Percentiles rank a stretch among this genome's conserved stretches.
These are phyloP conservation scores for Pseudocercospora eumusae DNA, from an alignment of 2,329 filamentous ascomycete genomes.

Conservation along the genomic window DNA sequence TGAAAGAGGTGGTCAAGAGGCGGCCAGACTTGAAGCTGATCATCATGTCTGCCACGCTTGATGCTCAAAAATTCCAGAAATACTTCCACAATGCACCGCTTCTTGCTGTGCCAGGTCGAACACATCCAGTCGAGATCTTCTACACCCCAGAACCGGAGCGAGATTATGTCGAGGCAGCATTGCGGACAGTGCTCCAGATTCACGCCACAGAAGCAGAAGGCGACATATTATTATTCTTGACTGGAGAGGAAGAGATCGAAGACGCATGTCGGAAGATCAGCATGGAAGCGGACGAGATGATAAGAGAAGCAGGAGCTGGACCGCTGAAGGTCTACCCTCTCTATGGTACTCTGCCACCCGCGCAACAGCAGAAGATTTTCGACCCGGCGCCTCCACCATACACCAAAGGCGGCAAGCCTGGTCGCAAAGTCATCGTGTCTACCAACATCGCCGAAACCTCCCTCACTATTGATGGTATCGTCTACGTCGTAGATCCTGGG, in stretches of 20 bases:
- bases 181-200: slow-evolving; percentile 94
- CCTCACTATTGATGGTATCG: slow-evolving; percentile 96
- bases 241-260: slow-evolving; percentile 97
- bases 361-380: slow-evolving; percentile 85
- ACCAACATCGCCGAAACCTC: slow-evolving; percentile 98
- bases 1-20: slow-evolving; percentile 83
- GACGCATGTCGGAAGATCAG: slow-evolving; percentile 90
- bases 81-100: slow-evolving; percentile 96
- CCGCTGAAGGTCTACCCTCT: slow-evolving; percentile 89
- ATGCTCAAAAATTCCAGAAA: slow-evolving; percentile 95
- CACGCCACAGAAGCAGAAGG: slow-evolving; percentile 90
- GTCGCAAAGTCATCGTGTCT: slow-evolving; percentile 90
- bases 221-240: slow-evolving; percentile 91
- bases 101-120: slow-evolving; percentile 90
- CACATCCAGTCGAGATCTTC: slow-evolving; percentile 95
- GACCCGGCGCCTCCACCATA: slow-evolving; percentile 77
- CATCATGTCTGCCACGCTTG: slow-evolving; percentile 97
- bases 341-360: slow-evolving; percentile 88
- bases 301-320: slow-evolving; percentile 85
- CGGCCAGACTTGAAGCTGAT: slow-evolving; percentile 94
- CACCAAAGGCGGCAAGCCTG: slow-evolving; percentile 75
- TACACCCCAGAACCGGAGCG: slow-evolving; percentile 95
- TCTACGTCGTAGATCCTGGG: slow-evolving; percentile 97
- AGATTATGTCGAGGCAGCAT: slow-evolving; percentile 93
- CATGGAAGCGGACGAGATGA: slow-evolving; percentile 88